A percentile compares a stretch with the other conserved stretches of the same genome.
phyloP scores from a whole-genome alignment of 257 asterid species.

The Petrea volubilis region DNA sequence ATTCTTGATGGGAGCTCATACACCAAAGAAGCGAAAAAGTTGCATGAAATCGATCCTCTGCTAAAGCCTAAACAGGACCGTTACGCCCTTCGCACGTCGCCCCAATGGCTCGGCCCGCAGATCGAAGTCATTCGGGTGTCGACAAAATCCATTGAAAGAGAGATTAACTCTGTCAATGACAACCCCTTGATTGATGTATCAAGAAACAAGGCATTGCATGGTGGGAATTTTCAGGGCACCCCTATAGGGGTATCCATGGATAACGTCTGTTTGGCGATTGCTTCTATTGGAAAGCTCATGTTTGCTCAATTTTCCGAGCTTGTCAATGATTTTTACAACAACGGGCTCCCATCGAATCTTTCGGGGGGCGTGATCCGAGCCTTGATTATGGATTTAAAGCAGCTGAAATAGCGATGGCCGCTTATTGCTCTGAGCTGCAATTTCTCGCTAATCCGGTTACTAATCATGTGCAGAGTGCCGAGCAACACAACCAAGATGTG shows the following conservation, averaged over 20 bases:
- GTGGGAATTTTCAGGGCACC: conserved; percentile 49
- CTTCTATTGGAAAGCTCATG: conserved; percentile 44
- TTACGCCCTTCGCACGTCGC: conserved; percentile 46
- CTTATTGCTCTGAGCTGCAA: conserved; percentile 47
- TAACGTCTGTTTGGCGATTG: conserved; percentile 39
- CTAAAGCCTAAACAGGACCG: conserved; percentile 49
- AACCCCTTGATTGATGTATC: conserved; percentile 40
- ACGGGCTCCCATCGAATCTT: conserved; percentile 41
- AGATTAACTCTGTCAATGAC: conserved; percentile 47
- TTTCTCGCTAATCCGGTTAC: conserved; percentile 49
- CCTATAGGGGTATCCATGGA: conserved; percentile 53
- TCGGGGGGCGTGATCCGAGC: conserved; percentile 53
- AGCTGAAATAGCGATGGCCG: conserved; percentile 40
- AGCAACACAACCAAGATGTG: conserved; percentile 47
- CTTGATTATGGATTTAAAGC: conserved; percentile 48
- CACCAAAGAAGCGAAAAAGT: conserved; percentile 26
- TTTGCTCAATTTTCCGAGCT: conserved; percentile 41
- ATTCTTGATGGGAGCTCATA: conserved; percentile 39
- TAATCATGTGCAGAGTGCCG: conserved; percentile 44
- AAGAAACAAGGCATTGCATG: conserved; percentile 42
- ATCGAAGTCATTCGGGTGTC: conserved; percentile 46
- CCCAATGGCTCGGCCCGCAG: conserved; percentile 51
- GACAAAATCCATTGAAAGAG: conserved; percentile 39
- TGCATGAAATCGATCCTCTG: conserved; percentile 36
- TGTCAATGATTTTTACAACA: conserved; percentile 43